These are phyloP conservation scores for Kwoniella mangroviensis DNA, from an alignment of 768 basidiomycete species.

Conservation along the genomic window DNA sequence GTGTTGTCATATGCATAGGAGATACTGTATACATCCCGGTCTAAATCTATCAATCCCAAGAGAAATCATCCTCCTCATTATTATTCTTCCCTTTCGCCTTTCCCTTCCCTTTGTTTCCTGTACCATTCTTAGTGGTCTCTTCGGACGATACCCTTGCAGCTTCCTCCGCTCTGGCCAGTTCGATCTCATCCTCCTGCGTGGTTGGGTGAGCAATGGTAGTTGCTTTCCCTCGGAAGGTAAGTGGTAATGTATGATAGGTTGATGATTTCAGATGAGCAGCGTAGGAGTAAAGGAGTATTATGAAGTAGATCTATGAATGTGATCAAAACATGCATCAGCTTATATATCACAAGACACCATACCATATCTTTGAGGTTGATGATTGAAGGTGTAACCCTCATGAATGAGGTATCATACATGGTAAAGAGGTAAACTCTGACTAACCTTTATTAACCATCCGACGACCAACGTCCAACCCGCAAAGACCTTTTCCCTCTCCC, in stretches of 20 bases:
- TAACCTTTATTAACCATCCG: slow-evolving; percentile 88
- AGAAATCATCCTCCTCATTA: slow-evolving; percentile 29
- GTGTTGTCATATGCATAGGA: not conserved
- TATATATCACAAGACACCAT: not conserved
- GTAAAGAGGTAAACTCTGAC: slow-evolving; percentile 36
- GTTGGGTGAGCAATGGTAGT: slow-evolving; percentile 44
- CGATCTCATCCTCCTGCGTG: slow-evolving; percentile 40
- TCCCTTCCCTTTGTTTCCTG: slow-evolving; percentile 6
- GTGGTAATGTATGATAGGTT: slow-evolving; percentile 79
- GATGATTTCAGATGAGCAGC: slow-evolving; percentile 89
- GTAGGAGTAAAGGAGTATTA: slow-evolving; percentile 86
- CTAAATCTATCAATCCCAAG: slow-evolving; percentile 21
- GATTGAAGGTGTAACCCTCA: not conserved
- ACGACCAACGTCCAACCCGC: slow-evolving; percentile 75
- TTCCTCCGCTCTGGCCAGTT: slow-evolving; percentile 19
- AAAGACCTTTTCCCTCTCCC: slow-evolving; percentile 85
- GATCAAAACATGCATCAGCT: not conserved
- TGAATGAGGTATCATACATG: no score
- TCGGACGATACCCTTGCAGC: slow-evolving; percentile 18
- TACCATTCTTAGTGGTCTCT: slow-evolving; percentile 13
- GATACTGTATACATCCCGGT: not conserved
- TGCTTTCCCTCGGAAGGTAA: slow-evolving; percentile 49
- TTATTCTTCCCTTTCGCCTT: slow-evolving; percentile 14
- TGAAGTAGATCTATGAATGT: slow-evolving; percentile 78
- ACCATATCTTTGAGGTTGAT: not conserved